These are phyloP conservation scores for Rhodocollybia butyracea DNA, from an alignment of 768 basidiomycete species.

Conservation along the genomic window DNA sequence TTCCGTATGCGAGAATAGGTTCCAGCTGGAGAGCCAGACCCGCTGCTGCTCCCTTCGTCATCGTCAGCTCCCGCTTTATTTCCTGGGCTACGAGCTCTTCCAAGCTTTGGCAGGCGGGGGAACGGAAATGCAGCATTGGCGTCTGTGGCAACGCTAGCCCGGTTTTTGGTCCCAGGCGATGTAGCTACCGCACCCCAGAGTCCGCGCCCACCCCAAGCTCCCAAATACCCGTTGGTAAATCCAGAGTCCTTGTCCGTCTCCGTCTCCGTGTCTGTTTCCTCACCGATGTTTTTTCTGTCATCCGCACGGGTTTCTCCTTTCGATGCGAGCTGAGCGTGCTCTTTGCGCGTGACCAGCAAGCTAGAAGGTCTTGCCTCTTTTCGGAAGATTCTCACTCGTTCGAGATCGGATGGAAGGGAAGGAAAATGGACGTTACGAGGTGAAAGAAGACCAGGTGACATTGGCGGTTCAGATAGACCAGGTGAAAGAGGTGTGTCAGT, in stretches of 20 bases:
- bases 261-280: constrained; percentile 47
- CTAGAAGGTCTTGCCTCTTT: constrained; percentile 68
- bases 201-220: not conserved
- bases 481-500: constrained; percentile 6
- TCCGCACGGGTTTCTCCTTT: not conserved
- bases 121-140: not conserved
- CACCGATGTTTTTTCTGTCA: constrained; percentile 13
- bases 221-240: not conserved
- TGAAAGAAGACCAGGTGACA: constrained; percentile 23
- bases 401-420: constrained; percentile 54
- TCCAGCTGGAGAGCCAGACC: not conserved
- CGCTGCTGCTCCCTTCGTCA: not conserved
- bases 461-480: not conserved
- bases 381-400: constrained; percentile 58
- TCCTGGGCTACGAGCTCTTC: not conserved
- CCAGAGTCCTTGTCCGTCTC: constrained; percentile 31
- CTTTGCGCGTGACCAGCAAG: constrained; percentile 27
- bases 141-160: not conserved
- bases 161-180: not conserved
- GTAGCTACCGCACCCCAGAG: not conserved
- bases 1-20: not conserved
- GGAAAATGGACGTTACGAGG: constrained; percentile 92
- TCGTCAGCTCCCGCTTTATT: not conserved
- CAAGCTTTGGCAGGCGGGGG: not conserved
- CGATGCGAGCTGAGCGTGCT: not conserved